These are phyloP conservation scores for Acacia acuminata DNA, from an alignment of 306 rosid genomes.

Conservation along the genomic window DNA sequence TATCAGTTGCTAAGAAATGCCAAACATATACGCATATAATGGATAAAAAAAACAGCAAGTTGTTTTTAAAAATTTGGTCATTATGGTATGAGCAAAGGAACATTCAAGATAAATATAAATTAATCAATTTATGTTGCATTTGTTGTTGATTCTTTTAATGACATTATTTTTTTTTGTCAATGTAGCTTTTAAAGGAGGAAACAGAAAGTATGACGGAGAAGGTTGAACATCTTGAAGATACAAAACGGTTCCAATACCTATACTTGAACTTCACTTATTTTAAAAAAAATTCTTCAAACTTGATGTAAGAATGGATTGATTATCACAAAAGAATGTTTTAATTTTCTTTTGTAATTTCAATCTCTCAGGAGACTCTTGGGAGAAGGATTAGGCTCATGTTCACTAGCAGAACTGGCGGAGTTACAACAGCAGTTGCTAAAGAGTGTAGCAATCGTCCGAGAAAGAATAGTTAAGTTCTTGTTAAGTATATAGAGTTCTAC, in stretches of 20 bases:
- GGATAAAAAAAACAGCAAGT: neutral
- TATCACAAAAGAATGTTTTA: neutral
- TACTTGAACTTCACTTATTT: neutral
- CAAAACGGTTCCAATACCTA: conserved; percentile 58
- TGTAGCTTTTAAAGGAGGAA: conserved; percentile 75
- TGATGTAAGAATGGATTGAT: neutral
- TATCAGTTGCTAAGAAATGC: neutral
- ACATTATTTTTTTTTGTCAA: neutral
- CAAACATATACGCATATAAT: neutral
- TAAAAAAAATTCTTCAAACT: neutral
- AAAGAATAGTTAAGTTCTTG: conserved; percentile 61
- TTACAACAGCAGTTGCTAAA: conserved; percentile 71
- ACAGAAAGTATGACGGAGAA: conserved; percentile 65
- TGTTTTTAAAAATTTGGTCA: neutral
- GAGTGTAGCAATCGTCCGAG: conserved; percentile 62
- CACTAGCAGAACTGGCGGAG: conserved; percentile 67
- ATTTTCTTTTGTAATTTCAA: neutral
- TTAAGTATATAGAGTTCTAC: neutral
- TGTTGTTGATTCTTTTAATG: neutral
- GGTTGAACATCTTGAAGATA: conserved; percentile 75
- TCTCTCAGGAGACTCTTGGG: conserved; percentile 75
- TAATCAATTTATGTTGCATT: neutral
- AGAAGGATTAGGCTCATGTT: conserved; percentile 66
- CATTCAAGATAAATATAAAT: no score
- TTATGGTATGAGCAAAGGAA: neutral